These are phyloP conservation scores for Mucor circinelloides DNA, from an alignment of 371 early-diverging fungal species.

Conservation along the genomic window DNA sequence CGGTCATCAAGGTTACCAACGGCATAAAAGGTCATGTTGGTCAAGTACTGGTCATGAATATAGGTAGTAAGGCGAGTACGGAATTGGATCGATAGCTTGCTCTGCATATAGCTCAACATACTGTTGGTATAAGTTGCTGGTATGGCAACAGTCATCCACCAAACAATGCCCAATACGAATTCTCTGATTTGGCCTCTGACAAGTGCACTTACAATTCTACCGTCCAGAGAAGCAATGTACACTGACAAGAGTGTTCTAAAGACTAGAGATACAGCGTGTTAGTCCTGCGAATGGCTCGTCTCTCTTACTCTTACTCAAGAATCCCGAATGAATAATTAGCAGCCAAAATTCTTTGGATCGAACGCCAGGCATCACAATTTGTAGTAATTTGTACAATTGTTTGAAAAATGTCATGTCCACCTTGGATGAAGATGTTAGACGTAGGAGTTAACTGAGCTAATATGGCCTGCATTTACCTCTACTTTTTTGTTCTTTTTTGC, in stretches of 20 bases:
- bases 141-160: slow-evolving; percentile 92
- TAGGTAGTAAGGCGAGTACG: slow-evolving; percentile 83
- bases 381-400: slow-evolving; percentile 68
- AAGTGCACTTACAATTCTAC: slow-evolving; percentile 88
- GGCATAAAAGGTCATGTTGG: slow-evolving; percentile 86
- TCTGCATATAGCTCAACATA: slow-evolving; percentile 86
- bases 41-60: slow-evolving; percentile 83
- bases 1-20: slow-evolving; percentile 83
- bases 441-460: not conserved
- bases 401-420: slow-evolving; percentile 81
- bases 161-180: slow-evolving; percentile 78
- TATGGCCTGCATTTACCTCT: slow-evolving; percentile 23
- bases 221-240: slow-evolving; percentile 91
- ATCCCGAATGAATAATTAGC: slow-evolving; percentile 78
- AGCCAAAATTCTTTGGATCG: slow-evolving; percentile 81
- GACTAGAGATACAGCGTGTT: slow-evolving; percentile 37
- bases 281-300: no score
- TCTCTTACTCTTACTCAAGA: slow-evolving; percentile 73
- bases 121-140: slow-evolving; percentile 97
- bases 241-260: slow-evolving; percentile 84
- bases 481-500: slow-evolving; percentile 36
- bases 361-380: slow-evolving; percentile 80
- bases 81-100: slow-evolving; percentile 84
- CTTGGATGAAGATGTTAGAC: slow-evolving; percentile 9
- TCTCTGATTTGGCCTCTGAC: slow-evolving; percentile 78